phyloP scores from a whole-genome alignment of 768 basidiomycete genomes.

The Rhodosporidiobolus sp. region DNA sequence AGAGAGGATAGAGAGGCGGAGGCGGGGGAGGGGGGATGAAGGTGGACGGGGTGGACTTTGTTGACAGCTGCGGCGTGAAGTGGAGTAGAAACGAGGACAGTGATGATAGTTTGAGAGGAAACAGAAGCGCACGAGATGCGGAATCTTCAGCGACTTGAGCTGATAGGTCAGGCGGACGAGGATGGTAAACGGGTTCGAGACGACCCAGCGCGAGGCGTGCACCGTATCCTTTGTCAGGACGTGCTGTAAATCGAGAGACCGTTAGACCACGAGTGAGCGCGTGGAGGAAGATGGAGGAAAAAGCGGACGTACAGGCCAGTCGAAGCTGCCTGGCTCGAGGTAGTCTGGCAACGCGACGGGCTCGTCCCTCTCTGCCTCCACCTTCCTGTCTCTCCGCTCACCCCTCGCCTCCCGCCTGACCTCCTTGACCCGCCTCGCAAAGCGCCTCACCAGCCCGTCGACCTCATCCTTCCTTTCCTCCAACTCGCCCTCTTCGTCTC shows the following conservation, averaged over 20 bases:
- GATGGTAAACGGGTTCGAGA: conserved; percentile 32
- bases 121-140: background rate
- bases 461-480: conserved; percentile 4
- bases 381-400: conserved; percentile 8
- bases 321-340: conserved; percentile 1
- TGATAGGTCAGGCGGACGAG: conserved; percentile 2
- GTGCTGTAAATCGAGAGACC: too few relatives aligned
- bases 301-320: background rate
- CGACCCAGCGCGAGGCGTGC: conserved; percentile 29
- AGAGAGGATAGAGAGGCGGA: background rate
- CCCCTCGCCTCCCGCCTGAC: conserved; percentile 16
- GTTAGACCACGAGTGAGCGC: background rate
- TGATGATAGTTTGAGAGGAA: too few relatives aligned
- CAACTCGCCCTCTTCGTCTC: background rate
- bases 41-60: conserved; percentile 1
- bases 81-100: too few relatives aligned
- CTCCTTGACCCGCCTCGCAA: conserved; percentile 3
- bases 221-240: conserved; percentile 17
- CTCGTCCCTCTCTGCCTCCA: background rate
- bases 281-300: background rate
- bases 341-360: conserved; percentile 15
- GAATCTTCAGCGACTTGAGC: conserved; percentile 6
- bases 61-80: background rate
- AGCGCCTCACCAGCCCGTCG: background rate
- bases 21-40: background rate